phyloP scores from a whole-genome alignment of 306 rosid species.

The Cicer cuneatum region DNA sequence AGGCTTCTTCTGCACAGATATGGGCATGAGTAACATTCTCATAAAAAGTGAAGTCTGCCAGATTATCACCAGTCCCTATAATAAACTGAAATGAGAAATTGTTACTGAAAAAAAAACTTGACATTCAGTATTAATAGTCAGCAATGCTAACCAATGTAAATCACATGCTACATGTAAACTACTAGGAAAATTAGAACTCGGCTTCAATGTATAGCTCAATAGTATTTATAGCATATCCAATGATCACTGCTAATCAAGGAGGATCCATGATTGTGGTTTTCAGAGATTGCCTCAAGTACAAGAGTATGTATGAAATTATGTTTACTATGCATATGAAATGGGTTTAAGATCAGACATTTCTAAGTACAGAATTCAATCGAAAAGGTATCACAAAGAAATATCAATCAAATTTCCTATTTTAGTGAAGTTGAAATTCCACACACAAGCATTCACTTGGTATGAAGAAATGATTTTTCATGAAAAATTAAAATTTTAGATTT shows the following conservation, averaged over 20 bases:
- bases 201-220: constrained; percentile 35
- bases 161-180: constrained; percentile 37
- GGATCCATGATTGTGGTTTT: constrained; percentile 30
- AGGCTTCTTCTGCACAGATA: constrained; percentile 84
- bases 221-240: constrained; percentile 29
- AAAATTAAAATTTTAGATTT: background rate
- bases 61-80: constrained; percentile 79
- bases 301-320: constrained; percentile 31
- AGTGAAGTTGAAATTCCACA: constrained; percentile 1
- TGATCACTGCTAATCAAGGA: constrained; percentile 6
- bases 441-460: constrained; percentile 11
- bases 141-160: constrained; percentile 18
- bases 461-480: background rate
- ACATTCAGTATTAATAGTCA: constrained; percentile 1
- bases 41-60: constrained; percentile 74
- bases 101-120: constrained; percentile 56
- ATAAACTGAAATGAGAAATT: constrained; percentile 82
- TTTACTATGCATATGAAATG: constrained; percentile 24
- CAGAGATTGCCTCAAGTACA: constrained; percentile 24
- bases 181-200: constrained; percentile 30
- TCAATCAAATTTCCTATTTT: constrained; percentile 9
- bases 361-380: constrained; percentile 32
- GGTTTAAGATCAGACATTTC: constrained; percentile 33
- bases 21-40: constrained; percentile 91
- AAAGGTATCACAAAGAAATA: constrained; percentile 29